phyloP scores from a whole-genome alignment of 2,329 filamentous ascomycete species.

The Neonectria faginata region DNA sequence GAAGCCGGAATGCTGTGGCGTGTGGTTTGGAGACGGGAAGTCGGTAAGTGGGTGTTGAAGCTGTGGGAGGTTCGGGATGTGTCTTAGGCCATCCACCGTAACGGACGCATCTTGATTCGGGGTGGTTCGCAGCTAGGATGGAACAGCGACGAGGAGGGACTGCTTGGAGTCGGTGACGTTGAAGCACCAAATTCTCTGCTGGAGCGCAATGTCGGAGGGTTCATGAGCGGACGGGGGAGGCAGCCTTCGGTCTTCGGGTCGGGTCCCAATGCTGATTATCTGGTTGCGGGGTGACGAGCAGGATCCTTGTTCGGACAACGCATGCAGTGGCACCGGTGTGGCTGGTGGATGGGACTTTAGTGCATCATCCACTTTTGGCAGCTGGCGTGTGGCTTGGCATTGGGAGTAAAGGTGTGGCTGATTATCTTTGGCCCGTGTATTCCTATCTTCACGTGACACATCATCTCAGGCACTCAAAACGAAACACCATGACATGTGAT shows the following conservation, averaged over 20 bases:
- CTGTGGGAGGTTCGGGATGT: conserved; percentile 3
- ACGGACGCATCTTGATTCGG: conserved; percentile 23
- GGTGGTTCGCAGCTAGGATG: neutral
- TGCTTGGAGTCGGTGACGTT: neutral
- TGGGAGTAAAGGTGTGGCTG: neutral
- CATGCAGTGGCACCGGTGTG: conserved; percentile 18
- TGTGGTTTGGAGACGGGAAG: neutral
- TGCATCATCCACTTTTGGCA: conserved; percentile 2
- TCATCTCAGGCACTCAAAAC: neutral
- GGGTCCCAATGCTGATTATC: conserved; percentile 17
- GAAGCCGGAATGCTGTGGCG: conserved; percentile 28
- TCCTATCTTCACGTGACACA: conserved; percentile 14
- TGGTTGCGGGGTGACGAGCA: conserved; percentile 33
- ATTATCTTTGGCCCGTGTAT: neutral
- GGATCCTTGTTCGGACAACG: conserved; percentile 22
- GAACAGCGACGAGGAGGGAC: neutral
- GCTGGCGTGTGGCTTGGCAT: neutral
- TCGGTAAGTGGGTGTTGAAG: conserved; percentile 6
- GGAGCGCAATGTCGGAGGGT: conserved; percentile 4
- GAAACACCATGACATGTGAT: neutral
- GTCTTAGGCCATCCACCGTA: conserved; percentile 24
- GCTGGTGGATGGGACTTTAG: neutral
- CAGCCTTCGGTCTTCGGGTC: neutral
- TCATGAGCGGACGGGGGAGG: conserved; percentile 11
- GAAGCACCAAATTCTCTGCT: conserved; percentile 11